Conservation (phyloP, 2,329 filamentous ascomycete species). For the Septoria petroselini region DNA sequence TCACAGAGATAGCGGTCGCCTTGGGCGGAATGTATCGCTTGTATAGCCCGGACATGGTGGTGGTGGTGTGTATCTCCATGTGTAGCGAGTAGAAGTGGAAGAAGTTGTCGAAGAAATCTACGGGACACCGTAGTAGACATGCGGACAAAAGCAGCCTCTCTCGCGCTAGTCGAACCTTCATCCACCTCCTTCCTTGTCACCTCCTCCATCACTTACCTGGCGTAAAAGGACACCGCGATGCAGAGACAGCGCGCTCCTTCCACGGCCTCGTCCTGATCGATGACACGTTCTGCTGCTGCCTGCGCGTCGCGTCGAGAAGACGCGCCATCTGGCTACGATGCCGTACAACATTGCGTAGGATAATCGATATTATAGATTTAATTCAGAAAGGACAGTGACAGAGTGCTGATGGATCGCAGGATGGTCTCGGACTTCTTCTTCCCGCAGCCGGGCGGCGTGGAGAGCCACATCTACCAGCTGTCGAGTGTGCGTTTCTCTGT, state of each 20-base stretch:
- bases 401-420: no score
- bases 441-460: constrained; percentile 88
- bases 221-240: constrained; percentile 8
- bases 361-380: no score
- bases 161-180: constrained; percentile 1
- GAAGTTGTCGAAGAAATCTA: constrained; percentile 2
- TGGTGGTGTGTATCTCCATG: neutral
- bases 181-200: neutral
- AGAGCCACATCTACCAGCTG: constrained; percentile 97
- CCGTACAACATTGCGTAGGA: constrained; percentile 69
- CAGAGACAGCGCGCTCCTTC: no score
- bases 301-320: neutral
- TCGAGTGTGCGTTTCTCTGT: constrained; percentile 68
- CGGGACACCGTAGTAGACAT: constrained; percentile 2
- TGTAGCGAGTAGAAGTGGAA: neutral
- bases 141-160: neutral
- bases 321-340: constrained; percentile 44
- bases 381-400: no score
- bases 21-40: constrained; percentile 48
- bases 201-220: neutral
- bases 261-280: neutral
- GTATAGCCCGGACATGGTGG: constrained; percentile 45
- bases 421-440: constrained; percentile 99
- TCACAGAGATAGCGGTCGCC: constrained; percentile 4
- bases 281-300: no score